Percentiles rank a stretch among this genome's conserved stretches.
phyloP scores from a whole-genome alignment of 345 rosid species.

The Viola odorata region DNA sequence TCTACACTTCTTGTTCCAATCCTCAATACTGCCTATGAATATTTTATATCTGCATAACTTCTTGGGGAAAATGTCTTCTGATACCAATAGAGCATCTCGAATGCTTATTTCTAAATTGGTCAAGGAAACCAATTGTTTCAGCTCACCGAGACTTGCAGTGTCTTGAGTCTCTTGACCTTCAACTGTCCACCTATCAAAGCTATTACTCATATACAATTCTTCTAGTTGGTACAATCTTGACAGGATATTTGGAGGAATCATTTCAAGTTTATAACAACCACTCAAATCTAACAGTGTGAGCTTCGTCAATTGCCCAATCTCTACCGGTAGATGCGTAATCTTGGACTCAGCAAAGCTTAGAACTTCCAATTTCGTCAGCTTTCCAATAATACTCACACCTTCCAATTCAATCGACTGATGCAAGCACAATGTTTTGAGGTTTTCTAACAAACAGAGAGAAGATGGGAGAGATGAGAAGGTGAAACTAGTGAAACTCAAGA shows the following conservation, averaged over 20 bases:
- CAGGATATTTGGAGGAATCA: constrained; percentile 25
- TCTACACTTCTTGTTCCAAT: constrained; percentile 1
- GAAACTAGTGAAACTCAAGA: background rate
- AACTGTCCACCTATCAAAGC: constrained; percentile 27
- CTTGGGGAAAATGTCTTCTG: background rate
- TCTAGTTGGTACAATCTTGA: constrained; percentile 24
- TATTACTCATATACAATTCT: constrained; percentile 19
- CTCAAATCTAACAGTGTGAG: constrained; percentile 26
- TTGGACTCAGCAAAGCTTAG: constrained; percentile 22
- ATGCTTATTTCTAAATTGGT: constrained; percentile 12
- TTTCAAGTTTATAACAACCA: constrained; percentile 11
- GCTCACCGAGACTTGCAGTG: constrained; percentile 16
- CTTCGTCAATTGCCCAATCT: constrained; percentile 13
- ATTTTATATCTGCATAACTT: constrained; percentile 14
- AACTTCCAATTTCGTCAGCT: constrained; percentile 21
- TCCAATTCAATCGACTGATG: background rate
- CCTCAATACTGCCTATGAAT: constrained; percentile 9
- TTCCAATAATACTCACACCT: background rate
- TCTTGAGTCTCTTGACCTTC: constrained; percentile 2
- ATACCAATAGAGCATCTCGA: background rate
- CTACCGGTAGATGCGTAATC: constrained; percentile 18
- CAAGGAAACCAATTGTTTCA: constrained; percentile 14
- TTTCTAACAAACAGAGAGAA: background rate
- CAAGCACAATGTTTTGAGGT: constrained; percentile 7
- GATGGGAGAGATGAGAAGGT: background rate